Evolutionary conservation across 768 basidiomycete species (phyloP).

Genomic region (Coprinopsis strossmayeri): DNA sequence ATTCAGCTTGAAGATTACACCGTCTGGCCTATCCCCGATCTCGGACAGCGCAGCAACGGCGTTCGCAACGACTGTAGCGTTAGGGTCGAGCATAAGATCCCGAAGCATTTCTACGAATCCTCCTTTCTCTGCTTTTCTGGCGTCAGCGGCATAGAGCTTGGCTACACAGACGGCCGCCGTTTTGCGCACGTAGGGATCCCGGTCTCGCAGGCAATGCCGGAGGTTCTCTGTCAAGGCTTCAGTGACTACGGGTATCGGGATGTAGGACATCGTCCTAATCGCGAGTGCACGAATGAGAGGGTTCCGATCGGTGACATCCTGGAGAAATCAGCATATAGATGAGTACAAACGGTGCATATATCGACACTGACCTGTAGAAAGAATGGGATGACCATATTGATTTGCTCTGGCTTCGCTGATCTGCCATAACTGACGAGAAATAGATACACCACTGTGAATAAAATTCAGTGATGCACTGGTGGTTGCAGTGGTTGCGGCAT

Average conservation of each 20-base stretch:
- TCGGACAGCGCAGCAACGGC: slow-evolving; percentile 96
- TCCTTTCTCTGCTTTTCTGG: slow-evolving; percentile 77
- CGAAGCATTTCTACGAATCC: slow-evolving; percentile 89
- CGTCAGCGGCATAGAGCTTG: slow-evolving; percentile 88
- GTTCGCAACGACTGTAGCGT: slow-evolving; percentile 96
- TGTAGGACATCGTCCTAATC: slow-evolving; percentile 99
- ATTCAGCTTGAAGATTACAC: slow-evolving; percentile 89
- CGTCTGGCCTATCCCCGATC: slow-evolving; percentile 91
- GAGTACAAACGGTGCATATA: too few relatives aligned
- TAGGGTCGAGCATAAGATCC: slow-evolving; percentile 87
- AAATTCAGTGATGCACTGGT: slow-evolving; percentile 8
- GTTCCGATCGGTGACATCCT: slow-evolving; percentile 96
- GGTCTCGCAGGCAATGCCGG: slow-evolving; percentile 86
- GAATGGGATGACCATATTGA: slow-evolving; percentile 84
- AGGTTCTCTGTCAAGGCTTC: slow-evolving; percentile 85
- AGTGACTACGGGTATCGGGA: slow-evolving; percentile 84
- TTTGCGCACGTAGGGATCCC: slow-evolving; percentile 97
- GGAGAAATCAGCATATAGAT: too few relatives aligned
- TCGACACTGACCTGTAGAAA: slow-evolving; percentile 78
- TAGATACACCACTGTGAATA: slow-evolving; percentile 83
- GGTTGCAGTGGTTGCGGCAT: too few relatives aligned
- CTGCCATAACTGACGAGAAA: slow-evolving; percentile 97
- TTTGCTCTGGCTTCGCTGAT: slow-evolving; percentile 80
- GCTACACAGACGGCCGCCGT: slow-evolving; percentile 98
- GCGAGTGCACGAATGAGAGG: slow-evolving; percentile 95